Base-by-base conservation (phyloP, 1,284 basidiomycete species). In the Melampsora larici-populina region DNA sequence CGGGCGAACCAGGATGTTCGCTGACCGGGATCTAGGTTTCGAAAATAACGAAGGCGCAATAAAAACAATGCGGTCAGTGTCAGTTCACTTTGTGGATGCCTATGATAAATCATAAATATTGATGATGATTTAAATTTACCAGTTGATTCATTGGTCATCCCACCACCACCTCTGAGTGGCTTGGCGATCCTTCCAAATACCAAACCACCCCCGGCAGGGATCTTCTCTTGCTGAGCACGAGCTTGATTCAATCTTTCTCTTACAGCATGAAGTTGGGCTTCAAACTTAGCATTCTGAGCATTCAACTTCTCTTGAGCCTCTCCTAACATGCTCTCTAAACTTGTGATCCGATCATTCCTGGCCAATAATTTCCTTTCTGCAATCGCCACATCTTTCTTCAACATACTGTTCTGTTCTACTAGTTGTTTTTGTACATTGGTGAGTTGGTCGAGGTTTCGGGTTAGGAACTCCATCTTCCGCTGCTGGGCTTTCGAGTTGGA, bases 391-490 rank as follows among this genome's bases (percentile, higher is more conserved):
- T 99, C 97, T 86, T 97, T 97, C 89, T 99, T 99, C 81, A 99
- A 87, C 26, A 91, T 89, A 21, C 93, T 92, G 86, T 99, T 99
- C 86, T 99, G 97, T 85, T 99, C 97, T 78, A 99, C 96, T 79
- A 99, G 91, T 92, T 97, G 94, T 86, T 97, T 97, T 88, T 99
- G 97, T 48, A 99, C 95, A 76, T 93, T 86, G 62, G 93, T 96
- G 81, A 99, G 87, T 82, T 97, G 94, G 84, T 99, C 96, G 73
- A 99, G 86, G 84, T 99, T 99, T 80, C 96, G 91, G 84, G 98
- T 96, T 78, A 99, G 86, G 88, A 98, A 96, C 40, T 93, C 93
- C 92, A 99, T 97, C 89, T 98, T 98, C 89, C 96, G 95, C 86
- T 97, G 94, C 83, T 99, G 97, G 4, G 95, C 92, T 84, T 97